A percentile compares a stretch with the other conserved stretches of the same genome.
phyloP scores from a whole-genome alignment of 192 early-diverging fungal genomes.

The Kappamyces sp. region DNA sequence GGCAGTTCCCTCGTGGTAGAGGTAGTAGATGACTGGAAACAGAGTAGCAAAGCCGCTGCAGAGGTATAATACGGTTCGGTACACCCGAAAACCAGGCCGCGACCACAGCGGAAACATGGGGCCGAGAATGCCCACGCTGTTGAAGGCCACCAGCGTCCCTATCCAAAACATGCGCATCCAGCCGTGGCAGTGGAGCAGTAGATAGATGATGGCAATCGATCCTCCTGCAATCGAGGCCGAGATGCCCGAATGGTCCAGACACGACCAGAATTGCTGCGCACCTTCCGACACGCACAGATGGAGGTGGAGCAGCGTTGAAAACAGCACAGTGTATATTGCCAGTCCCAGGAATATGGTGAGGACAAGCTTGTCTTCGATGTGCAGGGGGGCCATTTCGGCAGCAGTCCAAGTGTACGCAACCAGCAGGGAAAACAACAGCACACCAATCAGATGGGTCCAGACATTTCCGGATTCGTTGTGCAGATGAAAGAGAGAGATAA shows the following conservation, averaged over 20 bases:
- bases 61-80: neutral
- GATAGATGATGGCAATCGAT: conserved; percentile 7
- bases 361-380: conserved; percentile 2
- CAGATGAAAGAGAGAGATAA: conserved; percentile 13
- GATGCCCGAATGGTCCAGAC: conserved; percentile 31
- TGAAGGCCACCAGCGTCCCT: conserved; percentile 3
- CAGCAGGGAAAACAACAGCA: neutral
- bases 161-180: neutral
- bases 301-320: conserved; percentile 19
- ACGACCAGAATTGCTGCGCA: conserved; percentile 22
- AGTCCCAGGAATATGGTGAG: conserved; percentile 4
- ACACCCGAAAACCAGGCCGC: conserved; percentile 6
- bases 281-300: conserved; percentile 23
- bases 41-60: neutral
- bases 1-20: conserved; percentile 12
- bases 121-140: conserved; percentile 25
- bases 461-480: conserved; percentile 21
- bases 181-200: conserved; percentile 16
- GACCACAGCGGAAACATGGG: conserved; percentile 17
- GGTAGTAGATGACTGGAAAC: neutral
- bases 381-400: neutral
- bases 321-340: conserved; percentile 1
- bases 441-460: conserved; percentile 12
- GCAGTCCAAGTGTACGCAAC: conserved; percentile 11
- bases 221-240: conserved; percentile 19